Base-by-base conservation (phyloP, 495 filamentous ascomycete species). In the Aspergillus leporis region DNA sequence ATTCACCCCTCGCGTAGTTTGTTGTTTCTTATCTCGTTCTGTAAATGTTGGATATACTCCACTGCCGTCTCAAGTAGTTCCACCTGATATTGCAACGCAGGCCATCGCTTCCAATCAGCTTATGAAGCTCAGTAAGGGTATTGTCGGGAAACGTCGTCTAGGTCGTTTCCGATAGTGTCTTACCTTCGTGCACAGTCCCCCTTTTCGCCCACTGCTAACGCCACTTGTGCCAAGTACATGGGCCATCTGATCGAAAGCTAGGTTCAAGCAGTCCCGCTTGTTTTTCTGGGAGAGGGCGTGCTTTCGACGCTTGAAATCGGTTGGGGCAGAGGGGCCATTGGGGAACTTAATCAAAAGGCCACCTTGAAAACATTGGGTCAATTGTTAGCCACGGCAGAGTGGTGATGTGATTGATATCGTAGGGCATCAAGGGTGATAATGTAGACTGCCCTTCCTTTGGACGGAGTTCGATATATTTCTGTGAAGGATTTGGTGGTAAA, bases 221-320 rank as follows among this genome's bases (percentile, higher is more conserved):
- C 61, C 61, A 23, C 50, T 54, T 18, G 31, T 32, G 21, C 45
- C 30, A 43, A 64, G n/a, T 34, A 64, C 51, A n/a, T 47, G 53
- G 36, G 55, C 62, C 46, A 64, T 61, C 8, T 53, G 54, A 25
- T 64, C 62, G 22, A 64, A 32, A 13, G 58, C 58, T 4, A 30
- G 45, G 14, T 64, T 64, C 62, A 64, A 50, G 5, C 62, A 58
- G 23, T 64, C 62, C 16, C 58, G 58, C 48, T 61, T 58, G 19
- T 55, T 49, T 40, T 64, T 64, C 49, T 64, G 62, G 14, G 62
- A 55, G 13, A 58, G 58, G 6, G 62, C 62, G 45, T 64, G 62
- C 21, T 61, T 55, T 41, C 43, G 55, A 10, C 52, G 52, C 23
- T 56, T 59, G 56, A 56, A 60, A 16, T 63, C 61, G 3, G 34